Conservation (phyloP, 2,329 filamentous ascomycete species). For the Aspergillus fischeri region DNA sequence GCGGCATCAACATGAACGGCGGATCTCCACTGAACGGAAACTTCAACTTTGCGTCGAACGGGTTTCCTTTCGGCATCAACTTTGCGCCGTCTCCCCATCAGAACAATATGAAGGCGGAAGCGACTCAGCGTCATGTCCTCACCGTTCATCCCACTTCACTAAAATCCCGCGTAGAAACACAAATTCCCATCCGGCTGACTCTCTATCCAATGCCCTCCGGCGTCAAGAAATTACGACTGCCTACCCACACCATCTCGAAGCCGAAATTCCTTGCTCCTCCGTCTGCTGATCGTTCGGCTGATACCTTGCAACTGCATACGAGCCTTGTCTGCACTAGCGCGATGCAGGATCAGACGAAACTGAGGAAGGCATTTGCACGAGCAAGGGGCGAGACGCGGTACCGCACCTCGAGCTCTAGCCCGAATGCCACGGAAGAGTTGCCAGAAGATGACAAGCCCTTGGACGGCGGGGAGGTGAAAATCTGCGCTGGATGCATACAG, state of each 20-base stretch:
- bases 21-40: conserved; percentile 39
- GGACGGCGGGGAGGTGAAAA: conserved; percentile 89
- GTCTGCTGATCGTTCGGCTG: conserved; percentile 59
- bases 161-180: conserved; percentile 93
- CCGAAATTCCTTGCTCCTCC: conserved; percentile 82
- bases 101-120: conserved; percentile 26
- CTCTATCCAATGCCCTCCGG: conserved; percentile 70
- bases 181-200: conserved; percentile 83
- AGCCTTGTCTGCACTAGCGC: conserved; percentile 89
- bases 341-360: conserved; percentile 68
- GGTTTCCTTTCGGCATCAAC: conserved; percentile 38
- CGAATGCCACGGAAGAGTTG: conserved; percentile 44
- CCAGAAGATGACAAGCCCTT: conserved; percentile 68
- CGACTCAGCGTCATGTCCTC: conserved; percentile 42
- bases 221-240: conserved; percentile 77
- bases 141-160: conserved; percentile 63
- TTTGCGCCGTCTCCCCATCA: conserved; percentile 26
- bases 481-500: conserved; percentile 86
- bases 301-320: conserved; percentile 74
- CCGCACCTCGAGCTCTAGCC: conserved; percentile 39
- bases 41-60: conserved; percentile 32
- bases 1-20: conserved; percentile 43
- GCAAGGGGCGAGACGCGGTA: conserved; percentile 43
- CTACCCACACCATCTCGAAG: conserved; percentile 88
- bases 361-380: conserved; percentile 62